Percentiles rank a stretch among this genome's conserved stretches.
These are phyloP conservation scores for Aspergillus versicolor DNA, from an alignment of 2,329 filamentous ascomycete genomes.

Conservation along the genomic window DNA sequence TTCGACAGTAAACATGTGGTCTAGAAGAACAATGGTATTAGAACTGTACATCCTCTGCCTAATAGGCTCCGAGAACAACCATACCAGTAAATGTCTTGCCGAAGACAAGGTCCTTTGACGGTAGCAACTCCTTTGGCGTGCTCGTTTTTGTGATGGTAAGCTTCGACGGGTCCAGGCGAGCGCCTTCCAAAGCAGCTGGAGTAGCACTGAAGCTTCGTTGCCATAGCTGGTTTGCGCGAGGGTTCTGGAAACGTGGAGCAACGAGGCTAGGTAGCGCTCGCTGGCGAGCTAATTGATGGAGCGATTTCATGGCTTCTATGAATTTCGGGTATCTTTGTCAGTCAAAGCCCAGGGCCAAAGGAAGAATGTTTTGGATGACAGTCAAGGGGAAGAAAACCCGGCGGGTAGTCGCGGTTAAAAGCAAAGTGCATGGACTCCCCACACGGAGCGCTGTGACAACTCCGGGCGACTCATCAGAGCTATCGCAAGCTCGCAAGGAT, in stretches of 20 bases:
- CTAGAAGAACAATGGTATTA: constrained; percentile 49
- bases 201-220: constrained; percentile 50
- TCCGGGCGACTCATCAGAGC: constrained; percentile 19
- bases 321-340: background rate
- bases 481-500: background rate
- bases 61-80: background rate
- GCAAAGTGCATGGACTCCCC: constrained; percentile 21
- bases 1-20: constrained; percentile 95
- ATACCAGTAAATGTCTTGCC: constrained; percentile 86
- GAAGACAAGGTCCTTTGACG: constrained; percentile 82
- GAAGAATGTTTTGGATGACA: background rate
- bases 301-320: constrained; percentile 30
- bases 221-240: constrained; percentile 41
- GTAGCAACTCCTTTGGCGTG: constrained; percentile 70
- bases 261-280: constrained; percentile 27
- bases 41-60: background rate
- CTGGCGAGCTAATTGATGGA: constrained; percentile 36
- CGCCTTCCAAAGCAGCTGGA: constrained; percentile 43
- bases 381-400: constrained; percentile 1
- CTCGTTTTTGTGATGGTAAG: constrained; percentile 72
- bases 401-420: constrained; percentile 16
- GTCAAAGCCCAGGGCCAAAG: background rate
- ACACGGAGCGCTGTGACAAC: constrained; percentile 27
- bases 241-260: constrained; percentile 25
- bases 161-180: constrained; percentile 73